phyloP scores from a whole-genome alignment of 208 protist genomes.

The Leishmania arabica region DNA sequence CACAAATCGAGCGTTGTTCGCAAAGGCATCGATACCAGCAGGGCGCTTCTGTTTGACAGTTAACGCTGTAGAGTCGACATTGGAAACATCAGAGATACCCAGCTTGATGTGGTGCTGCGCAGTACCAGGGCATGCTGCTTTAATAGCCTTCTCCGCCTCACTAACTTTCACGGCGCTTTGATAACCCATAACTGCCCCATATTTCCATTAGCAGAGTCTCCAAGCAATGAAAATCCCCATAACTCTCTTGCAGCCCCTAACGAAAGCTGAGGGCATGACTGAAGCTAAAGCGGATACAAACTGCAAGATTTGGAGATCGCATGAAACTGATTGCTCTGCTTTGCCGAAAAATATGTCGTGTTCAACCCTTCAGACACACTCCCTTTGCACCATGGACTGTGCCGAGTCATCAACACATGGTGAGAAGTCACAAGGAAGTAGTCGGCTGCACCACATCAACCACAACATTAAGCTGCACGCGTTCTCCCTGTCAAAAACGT shows the following conservation, averaged over 20 bases:
- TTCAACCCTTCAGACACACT: not conserved
- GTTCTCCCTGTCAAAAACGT: not conserved
- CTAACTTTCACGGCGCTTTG: conserved; percentile 9
- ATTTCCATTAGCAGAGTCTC: conserved; percentile 29
- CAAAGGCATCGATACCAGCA: conserved; percentile 35
- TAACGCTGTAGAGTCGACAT: conserved; percentile 15
- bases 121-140: conserved; percentile 9
- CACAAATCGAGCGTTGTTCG: conserved; percentile 54
- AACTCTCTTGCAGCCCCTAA: conserved; percentile 42
- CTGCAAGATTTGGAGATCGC: not conserved
- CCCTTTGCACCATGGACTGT: not conserved
- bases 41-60: conserved; percentile 20
- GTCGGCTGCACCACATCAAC: not conserved
- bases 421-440: not conserved
- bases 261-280: conserved; percentile 17
- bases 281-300: not conserved
- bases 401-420: not conserved
- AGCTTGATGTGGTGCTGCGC: conserved; percentile 19
- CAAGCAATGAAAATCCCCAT: conserved; percentile 40
- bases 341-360: not conserved
- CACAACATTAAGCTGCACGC: not conserved
- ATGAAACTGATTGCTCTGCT: not conserved
- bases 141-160: conserved; percentile 22
- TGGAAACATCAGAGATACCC: conserved; percentile 17
- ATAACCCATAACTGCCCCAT: conserved; percentile 39